Evolutionary conservation across 148 eudicot genomes (phyloP).

Genomic region (Agrostemma githago): DNA sequence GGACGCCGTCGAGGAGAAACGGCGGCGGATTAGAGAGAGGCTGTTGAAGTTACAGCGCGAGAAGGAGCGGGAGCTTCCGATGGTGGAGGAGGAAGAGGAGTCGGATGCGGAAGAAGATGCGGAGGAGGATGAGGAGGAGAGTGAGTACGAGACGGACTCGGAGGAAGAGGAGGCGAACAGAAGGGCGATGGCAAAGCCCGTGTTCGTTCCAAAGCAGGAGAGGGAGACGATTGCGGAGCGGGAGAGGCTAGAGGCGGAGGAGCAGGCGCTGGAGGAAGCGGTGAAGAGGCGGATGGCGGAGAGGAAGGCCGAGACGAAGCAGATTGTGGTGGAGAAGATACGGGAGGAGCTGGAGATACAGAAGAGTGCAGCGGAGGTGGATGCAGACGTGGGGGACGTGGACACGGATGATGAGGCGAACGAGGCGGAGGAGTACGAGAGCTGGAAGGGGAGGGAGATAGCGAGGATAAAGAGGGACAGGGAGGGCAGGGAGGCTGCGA

Average conservation of each 20-base stretch:
- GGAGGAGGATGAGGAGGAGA: conserved; percentile 34
- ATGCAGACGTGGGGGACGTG: conserved; percentile 62
- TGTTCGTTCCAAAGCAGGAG: conserved; percentile 67
- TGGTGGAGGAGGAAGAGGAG: conserved; percentile 52
- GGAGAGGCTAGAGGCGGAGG: conserved; percentile 58
- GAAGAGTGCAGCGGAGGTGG: conserved; percentile 42
- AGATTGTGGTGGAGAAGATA: conserved; percentile 62
- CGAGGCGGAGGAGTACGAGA: conserved; percentile 90
- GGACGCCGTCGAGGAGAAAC: conserved; percentile 60
- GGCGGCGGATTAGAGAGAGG: conserved; percentile 57
- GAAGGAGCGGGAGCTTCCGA: conserved; percentile 36
- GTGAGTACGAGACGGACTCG: conserved; percentile 67
- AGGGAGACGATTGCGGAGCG: conserved; percentile 69
- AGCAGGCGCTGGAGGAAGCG: conserved; percentile 51
- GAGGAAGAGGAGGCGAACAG: conserved; percentile 48
- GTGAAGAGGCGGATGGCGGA: conserved; percentile 48
- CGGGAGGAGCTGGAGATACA: conserved; percentile 46
- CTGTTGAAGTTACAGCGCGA: conserved; percentile 37
- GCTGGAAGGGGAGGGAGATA: conserved; percentile 85
- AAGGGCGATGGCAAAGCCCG: conserved; percentile 56
- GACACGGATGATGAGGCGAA: conserved; percentile 91
- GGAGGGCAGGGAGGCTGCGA: conserved; percentile 69
- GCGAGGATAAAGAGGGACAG: conserved; percentile 91
- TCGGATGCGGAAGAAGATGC: conserved; percentile 31
- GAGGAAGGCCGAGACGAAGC: conserved; percentile 50